These are phyloP conservation scores for Cutaneotrichosporon arboriforme DNA, from an alignment of 1,284 basidiomycete genomes.

Conservation along the genomic window DNA sequence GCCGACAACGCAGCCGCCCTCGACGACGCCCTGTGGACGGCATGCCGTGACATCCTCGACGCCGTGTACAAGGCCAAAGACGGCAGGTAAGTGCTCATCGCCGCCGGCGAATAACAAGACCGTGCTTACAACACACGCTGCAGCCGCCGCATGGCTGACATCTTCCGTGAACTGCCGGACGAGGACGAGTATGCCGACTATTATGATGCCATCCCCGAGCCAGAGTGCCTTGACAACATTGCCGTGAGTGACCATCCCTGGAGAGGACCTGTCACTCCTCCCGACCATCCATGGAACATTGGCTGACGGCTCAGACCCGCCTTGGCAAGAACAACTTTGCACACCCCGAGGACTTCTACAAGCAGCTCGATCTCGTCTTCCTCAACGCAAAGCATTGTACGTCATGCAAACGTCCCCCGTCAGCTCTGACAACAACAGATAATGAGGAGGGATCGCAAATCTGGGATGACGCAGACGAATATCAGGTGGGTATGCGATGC, in stretches of 20 bases:
- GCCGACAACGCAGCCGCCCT: slow-evolving; percentile 22
- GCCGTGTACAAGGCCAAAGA: slow-evolving; percentile 39
- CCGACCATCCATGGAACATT: neutral
- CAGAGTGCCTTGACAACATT: slow-evolving; percentile 43
- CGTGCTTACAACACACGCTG: too few species aligned
- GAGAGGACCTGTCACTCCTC: too few species aligned
- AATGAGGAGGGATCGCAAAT: slow-evolving; percentile 44
- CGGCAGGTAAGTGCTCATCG: slow-evolving; percentile 27
- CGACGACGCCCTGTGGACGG: slow-evolving; percentile 32
- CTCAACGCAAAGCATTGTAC: slow-evolving; percentile 48
- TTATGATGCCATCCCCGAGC: slow-evolving; percentile 44
- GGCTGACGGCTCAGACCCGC: slow-evolving; percentile 21
- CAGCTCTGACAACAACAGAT: slow-evolving; percentile 24
- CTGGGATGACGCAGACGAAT: slow-evolving; percentile 37
- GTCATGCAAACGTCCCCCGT: neutral
- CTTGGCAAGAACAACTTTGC: slow-evolving; percentile 29
- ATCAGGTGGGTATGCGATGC: slow-evolving; percentile 28
- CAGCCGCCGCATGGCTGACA: slow-evolving; percentile 34
- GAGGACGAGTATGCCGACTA: slow-evolving; percentile 38
- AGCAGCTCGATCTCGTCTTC: slow-evolving; percentile 46
- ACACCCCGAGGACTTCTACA: slow-evolving; percentile 40
- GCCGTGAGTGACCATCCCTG: slow-evolving; percentile 34
- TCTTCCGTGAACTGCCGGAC: slow-evolving; percentile 42
- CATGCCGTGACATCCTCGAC: slow-evolving; percentile 39
- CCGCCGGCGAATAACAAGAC: neutral